These are phyloP conservation scores for Pseudogymnoascus destructans DNA, from an alignment of 2,329 filamentous ascomycete genomes.

Conservation along the genomic window DNA sequence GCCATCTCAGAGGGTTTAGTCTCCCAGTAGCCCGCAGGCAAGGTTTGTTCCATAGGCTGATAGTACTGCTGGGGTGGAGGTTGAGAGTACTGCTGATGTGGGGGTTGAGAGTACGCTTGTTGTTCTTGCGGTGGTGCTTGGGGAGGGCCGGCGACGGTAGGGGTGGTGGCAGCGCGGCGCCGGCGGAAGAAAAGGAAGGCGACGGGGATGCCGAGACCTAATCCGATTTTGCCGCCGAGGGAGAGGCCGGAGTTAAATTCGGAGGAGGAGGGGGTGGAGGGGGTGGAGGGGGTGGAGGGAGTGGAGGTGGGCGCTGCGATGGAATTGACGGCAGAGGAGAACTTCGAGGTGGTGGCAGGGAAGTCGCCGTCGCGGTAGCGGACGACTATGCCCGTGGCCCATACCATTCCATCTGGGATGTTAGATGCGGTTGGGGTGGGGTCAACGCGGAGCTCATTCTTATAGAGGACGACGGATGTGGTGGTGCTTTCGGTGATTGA, in stretches of 20 bases:
- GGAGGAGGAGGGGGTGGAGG: not conserved
- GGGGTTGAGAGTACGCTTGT: not conserved
- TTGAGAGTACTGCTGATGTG: not conserved
- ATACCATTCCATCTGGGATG: not conserved
- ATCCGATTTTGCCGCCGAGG: constrained; percentile 20
- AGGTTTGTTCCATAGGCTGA: not conserved
- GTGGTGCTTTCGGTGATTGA: not conserved
- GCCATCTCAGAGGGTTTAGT: not conserved
- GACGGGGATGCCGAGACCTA: constrained; percentile 26
- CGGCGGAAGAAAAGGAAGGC: constrained; percentile 25
- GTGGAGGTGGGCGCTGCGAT: constrained; percentile 5
- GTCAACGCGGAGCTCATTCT: not conserved
- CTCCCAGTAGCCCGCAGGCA: not conserved
- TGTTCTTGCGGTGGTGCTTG: not conserved
- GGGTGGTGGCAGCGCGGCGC: constrained; percentile 12
- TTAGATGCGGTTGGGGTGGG: not conserved
- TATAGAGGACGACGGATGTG: not conserved
- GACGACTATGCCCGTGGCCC: not conserved
- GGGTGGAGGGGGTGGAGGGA: not conserved
- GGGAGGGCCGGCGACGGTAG: not conserved
- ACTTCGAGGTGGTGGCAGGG: not conserved
- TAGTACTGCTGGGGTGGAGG: not conserved
- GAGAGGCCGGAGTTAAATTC: constrained; percentile 14
- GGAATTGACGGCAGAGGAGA: not conserved
- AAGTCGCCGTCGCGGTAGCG: constrained; percentile 1